Conservation (phyloP, 108 stramenopile species). For the Nitzschia palea region DNA sequence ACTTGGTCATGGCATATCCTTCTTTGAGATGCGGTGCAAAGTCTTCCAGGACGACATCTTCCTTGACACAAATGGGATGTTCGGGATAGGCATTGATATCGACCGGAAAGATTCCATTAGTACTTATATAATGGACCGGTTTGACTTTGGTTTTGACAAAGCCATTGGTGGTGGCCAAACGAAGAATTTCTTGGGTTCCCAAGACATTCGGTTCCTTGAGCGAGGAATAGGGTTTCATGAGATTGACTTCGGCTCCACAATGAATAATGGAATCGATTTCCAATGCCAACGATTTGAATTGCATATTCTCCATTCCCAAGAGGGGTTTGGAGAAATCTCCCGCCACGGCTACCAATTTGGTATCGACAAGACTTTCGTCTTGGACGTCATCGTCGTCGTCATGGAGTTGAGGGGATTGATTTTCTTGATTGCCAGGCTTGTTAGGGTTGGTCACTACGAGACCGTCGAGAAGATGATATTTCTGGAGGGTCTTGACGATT, state of each 20-base stretch:
- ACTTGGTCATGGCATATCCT: conserved; percentile 79
- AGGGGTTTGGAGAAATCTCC: conserved; percentile 64
- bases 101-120: conserved; percentile 76
- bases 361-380: conserved; percentile 19
- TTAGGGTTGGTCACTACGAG: neutral
- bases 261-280: conserved; percentile 77
- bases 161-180: conserved; percentile 64
- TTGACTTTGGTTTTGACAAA: conserved; percentile 54
- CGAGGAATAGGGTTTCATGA: conserved; percentile 63
- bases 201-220: conserved; percentile 73
- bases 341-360: conserved; percentile 43
- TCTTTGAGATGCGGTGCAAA: conserved; percentile 29
- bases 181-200: conserved; percentile 70
- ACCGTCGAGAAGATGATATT: conserved; percentile 21
- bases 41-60: conserved; percentile 31
- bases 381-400: neutral
- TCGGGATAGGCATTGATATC: conserved; percentile 32
- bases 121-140: conserved; percentile 59
- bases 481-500: conserved; percentile 39
- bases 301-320: conserved; percentile 52
- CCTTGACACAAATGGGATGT: conserved; percentile 31
- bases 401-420: neutral
- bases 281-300: conserved; percentile 60
- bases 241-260: conserved; percentile 74
- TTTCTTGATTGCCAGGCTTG: neutral